Evolutionary conservation across 179 eudicot species (phyloP).

Genomic region (Patellifolia procumbens): DNA sequence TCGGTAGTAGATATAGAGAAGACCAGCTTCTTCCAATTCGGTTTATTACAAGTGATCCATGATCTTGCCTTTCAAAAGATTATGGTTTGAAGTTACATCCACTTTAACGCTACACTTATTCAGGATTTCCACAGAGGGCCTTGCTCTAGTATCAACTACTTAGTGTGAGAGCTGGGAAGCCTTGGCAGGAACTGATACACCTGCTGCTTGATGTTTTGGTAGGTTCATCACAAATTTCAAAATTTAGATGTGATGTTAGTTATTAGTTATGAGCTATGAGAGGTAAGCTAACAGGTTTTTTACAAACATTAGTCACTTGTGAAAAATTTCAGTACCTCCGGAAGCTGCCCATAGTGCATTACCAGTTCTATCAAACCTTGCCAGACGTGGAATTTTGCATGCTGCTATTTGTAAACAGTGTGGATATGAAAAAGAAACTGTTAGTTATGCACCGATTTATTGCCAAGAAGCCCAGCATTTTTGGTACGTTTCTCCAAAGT

Average conservation of each 20-base stretch:
- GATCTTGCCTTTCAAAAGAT: not conserved
- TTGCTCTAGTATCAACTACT: not conserved
- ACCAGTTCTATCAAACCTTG: too few relatives aligned
- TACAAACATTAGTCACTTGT: too few relatives aligned
- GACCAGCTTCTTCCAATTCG: not conserved
- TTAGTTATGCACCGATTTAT: too few relatives aligned
- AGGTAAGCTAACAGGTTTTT: too few relatives aligned
- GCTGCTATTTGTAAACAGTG: too few relatives aligned
- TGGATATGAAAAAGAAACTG: too few relatives aligned
- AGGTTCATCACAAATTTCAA: not conserved
- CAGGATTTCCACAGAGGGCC: not conserved
- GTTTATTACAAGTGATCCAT: not conserved
- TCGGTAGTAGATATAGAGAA: not conserved
- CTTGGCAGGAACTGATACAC: not conserved
- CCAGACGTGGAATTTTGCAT: too few relatives aligned
- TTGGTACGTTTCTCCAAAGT: too few relatives aligned
- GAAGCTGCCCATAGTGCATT: too few relatives aligned
- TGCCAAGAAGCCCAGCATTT: too few relatives aligned
- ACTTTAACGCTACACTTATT: not conserved
- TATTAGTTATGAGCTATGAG: not conserved
- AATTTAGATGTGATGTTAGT: not conserved
- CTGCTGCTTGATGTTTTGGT: too few relatives aligned
- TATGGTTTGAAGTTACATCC: not conserved
- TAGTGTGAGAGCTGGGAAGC: not conserved
- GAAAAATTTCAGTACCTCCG: too few relatives aligned